Base-by-base conservation (phyloP, 805 yeast species). In the Cyberlindnera bimundalis region DNA sequence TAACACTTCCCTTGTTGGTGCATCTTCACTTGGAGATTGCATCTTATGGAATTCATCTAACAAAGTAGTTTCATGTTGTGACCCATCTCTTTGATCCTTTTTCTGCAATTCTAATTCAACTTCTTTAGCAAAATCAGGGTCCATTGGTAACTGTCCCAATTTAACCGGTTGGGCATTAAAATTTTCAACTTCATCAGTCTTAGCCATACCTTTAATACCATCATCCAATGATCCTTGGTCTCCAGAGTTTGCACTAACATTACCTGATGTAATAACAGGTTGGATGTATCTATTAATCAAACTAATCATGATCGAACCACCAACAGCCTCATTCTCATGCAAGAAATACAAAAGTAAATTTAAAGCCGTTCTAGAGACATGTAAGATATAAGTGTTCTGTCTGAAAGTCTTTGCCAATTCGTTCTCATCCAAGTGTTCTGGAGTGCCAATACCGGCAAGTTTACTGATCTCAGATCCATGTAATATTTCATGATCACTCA, bases 281-380 rank as follows among this genome's bases (percentile, higher is more conserved):
- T 74, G 80, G 52, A 93, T 71, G 60, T 87, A 79, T 64, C 88
- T 90, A 66, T 93, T 93, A 47, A 93, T 81, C 35, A 88, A 73
- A 51, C 96, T 71, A 35, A 93, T 86, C 39, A 91, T 70, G 28
- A 91, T 76, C 2, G 90, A 83, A 2, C 98, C 98, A 31, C 98
- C 98, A 40, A 81, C 81, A 9, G 84, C 83, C 62, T 89, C 97
- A 59, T 89, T 87, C 57, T 91, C 97, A 59, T 88, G 95, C 40
- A 93, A 64, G 52, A 89, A 91, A 59, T 87, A 86, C 39, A 93
- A 69, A 48, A 93, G 72, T 51, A 91, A 66, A 59, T 89, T 93
- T 56, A 91, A 73, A 5, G 95, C 79, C 1, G 96, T 89, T 48
- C 85, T 81, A 12, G 96, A 83, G 33, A 91, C 79, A 31, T 77